Conservation (phyloP, 495 filamentous ascomycete species). For the Patellaria atrata region DNA sequence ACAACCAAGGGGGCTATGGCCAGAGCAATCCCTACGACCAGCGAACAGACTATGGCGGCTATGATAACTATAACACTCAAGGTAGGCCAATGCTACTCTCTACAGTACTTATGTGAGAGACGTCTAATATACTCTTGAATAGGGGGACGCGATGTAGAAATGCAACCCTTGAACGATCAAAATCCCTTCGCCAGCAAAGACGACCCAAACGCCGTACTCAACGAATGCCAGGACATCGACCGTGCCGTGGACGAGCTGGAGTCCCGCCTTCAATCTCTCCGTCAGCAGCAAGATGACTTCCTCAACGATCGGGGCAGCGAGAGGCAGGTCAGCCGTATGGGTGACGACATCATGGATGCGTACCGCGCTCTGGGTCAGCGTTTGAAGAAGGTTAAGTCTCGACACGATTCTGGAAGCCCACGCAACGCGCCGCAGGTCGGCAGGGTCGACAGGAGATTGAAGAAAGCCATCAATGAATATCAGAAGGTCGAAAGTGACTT, state of each 20-base stretch:
- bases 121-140: conserved; percentile 3
- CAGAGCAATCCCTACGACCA: conserved; percentile 49
- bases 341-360: conserved; percentile 59
- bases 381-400: conserved; percentile 64
- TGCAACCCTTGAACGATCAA: conserved; percentile 24
- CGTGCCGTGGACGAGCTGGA: conserved; percentile 63
- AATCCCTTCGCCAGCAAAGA: conserved; percentile 3
- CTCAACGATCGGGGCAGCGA: conserved; percentile 35
- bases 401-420: conserved; percentile 53
- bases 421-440: conserved; percentile 66
- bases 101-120: conserved; percentile 23
- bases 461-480: conserved; percentile 64
- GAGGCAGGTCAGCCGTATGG: conserved; percentile 25
- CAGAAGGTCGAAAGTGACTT: conserved; percentile 62
- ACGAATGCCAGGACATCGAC: conserved; percentile 68
- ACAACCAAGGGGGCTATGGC: conserved; percentile 38
- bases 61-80: conserved; percentile 19
- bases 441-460: conserved; percentile 60
- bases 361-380: conserved; percentile 63
- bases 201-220: conserved; percentile 56
- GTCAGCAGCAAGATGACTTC: conserved; percentile 40
- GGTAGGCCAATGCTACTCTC: conserved; percentile 18
- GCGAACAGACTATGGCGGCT: conserved; percentile 24
- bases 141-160: conserved; percentile 24
- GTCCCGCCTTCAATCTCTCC: conserved; percentile 43